These are phyloP conservation scores for Eleusine coracana DNA, from an alignment of 176 grass and related monocot genomes.

Conservation along the genomic window DNA sequence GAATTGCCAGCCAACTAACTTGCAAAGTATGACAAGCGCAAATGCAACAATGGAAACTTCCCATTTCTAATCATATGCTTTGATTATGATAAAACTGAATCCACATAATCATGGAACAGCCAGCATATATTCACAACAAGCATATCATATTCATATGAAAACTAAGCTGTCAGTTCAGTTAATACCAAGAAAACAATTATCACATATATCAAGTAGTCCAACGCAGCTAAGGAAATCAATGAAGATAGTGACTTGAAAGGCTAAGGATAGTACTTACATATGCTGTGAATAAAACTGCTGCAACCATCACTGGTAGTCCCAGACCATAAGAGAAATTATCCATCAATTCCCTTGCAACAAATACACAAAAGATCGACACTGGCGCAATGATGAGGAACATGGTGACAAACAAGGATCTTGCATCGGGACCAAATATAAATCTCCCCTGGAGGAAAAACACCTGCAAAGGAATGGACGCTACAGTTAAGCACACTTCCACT, in stretches of 20 bases:
- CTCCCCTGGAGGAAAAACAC: conserved; percentile 89
- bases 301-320: conserved; percentile 72
- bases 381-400: conserved; percentile 84
- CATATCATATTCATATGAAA: conserved; percentile 16
- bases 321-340: conserved; percentile 78
- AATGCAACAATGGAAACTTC: not conserved
- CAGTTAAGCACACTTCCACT: conserved; percentile 11
- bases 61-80: not conserved
- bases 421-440: conserved; percentile 96
- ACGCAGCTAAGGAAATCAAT: conserved; percentile 14
- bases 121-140: not conserved
- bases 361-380: conserved; percentile 78
- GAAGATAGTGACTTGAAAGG: not conserved
- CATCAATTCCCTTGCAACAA: conserved; percentile 80
- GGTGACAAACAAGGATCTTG: conserved; percentile 87
- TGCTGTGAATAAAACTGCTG: conserved; percentile 78
- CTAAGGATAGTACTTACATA: conserved; percentile 62
- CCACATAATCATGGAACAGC: not conserved
- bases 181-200: not conserved
- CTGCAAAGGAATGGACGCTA: conserved; percentile 37
- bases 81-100: conserved; percentile 9
- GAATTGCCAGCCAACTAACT: not conserved
- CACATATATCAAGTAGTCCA: conserved; percentile 7
- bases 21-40: not conserved
- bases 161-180: not conserved